A percentile compares a stretch with the other conserved stretches of the same genome.
Evolutionary conservation across 345 rosid species (phyloP).

Genomic region (Theobroma cacao): DNA sequence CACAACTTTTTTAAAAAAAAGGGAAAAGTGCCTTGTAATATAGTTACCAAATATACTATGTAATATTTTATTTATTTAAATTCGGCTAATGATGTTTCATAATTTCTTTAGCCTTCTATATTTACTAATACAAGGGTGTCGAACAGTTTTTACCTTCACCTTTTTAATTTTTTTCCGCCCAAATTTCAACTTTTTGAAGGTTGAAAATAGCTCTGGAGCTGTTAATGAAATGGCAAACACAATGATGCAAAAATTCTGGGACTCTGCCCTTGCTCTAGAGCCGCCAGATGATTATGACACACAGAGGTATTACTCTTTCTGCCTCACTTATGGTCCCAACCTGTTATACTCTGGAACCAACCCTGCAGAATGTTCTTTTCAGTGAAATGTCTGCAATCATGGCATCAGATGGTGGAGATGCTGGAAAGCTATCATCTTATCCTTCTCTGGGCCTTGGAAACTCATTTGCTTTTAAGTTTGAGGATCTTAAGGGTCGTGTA

Average conservation of each 20-base stretch:
- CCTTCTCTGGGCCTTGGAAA: conserved; percentile 81
- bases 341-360: conserved; percentile 22
- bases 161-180: neutral
- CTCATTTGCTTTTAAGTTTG: conserved; percentile 81
- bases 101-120: neutral
- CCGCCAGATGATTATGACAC: conserved; percentile 89
- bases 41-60: neutral
- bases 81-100: neutral
- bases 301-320: conserved; percentile 53
- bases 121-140: neutral
- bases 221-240: conserved; percentile 89
- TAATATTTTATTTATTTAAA: neutral
- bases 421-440: conserved; percentile 50
- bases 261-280: conserved; percentile 89
- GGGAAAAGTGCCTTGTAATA: neutral
- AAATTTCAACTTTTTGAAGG: conserved; percentile 36
- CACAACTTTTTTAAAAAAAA: too few species aligned
- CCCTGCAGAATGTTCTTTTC: conserved; percentile 25
- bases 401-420: conserved; percentile 67
- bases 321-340: conserved; percentile 4
- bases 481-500: conserved; percentile 82
- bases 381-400: conserved; percentile 81
- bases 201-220: conserved; percentile 82
- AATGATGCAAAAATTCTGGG: conserved; percentile 99
- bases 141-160: neutral